Evolutionary conservation across 2,329 filamentous ascomycete genomes (phyloP).

Genomic region (Falciphora oryzae): DNA sequence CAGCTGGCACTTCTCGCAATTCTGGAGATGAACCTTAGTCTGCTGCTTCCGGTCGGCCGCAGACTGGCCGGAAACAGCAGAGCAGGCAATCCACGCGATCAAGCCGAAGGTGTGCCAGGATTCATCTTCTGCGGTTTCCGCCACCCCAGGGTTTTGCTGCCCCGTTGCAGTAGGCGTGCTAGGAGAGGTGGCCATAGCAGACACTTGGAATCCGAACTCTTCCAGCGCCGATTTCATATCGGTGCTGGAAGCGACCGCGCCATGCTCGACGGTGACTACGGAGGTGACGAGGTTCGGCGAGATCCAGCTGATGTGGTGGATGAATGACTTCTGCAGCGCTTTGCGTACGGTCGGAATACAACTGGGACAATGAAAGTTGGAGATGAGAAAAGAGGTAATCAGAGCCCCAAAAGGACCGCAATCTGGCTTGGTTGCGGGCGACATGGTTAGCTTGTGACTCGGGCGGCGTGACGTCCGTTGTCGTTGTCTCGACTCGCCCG

Average conservation of each 20-base stretch:
- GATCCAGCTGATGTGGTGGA: constrained; percentile 47
- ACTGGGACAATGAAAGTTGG: constrained; percentile 73
- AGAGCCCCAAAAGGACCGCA: too few species aligned
- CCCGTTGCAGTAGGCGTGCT: background rate
- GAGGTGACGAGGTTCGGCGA: constrained; percentile 68
- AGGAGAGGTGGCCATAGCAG: background rate
- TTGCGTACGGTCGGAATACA: constrained; percentile 63
- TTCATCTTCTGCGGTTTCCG: too few species aligned
- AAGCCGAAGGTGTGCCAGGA: too few species aligned
- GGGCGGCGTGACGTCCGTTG: too few species aligned
- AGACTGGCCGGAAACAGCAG: too few species aligned
- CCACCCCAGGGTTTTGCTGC: too few species aligned
- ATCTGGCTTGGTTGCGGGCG: too few species aligned
- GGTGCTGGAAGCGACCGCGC: constrained; percentile 36
- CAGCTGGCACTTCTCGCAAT: constrained; percentile 35
- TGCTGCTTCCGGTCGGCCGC: constrained; percentile 1
- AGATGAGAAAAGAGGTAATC: constrained; percentile 61
- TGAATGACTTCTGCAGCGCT: constrained; percentile 43
- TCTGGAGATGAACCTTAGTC: constrained; percentile 35
- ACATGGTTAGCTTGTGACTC: too few species aligned
- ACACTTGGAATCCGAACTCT: constrained; percentile 53
- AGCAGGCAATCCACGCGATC: too few species aligned
- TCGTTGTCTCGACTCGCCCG: too few species aligned
- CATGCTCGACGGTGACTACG: constrained; percentile 57
- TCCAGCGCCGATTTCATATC: constrained; percentile 41